Conservation (phyloP, 176 grass and related monocot species). For the barley (Hordeum vulgare) region DNA sequence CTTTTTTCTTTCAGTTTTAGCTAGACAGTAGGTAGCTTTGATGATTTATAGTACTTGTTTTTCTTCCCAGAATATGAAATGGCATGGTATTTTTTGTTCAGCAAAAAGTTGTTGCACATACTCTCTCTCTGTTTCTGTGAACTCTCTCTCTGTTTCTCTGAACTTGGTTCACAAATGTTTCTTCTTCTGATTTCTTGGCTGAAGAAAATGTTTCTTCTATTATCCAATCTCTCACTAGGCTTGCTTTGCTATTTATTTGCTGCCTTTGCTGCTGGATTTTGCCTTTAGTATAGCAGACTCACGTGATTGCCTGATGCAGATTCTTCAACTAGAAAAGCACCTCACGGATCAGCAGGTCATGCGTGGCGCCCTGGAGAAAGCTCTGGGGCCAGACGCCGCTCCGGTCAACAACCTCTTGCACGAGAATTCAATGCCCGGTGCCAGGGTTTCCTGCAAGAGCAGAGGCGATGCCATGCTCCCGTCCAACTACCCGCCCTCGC, state of each 20-base stretch:
- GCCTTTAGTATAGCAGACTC: background rate
- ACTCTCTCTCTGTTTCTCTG: background rate
- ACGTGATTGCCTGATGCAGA: slow-evolving; percentile 42
- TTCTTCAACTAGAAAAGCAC: slow-evolving; percentile 72
- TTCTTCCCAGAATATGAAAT: background rate
- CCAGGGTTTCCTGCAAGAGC: too few species aligned
- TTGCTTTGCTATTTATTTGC: background rate
- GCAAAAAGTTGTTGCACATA: background rate
- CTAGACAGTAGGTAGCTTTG: background rate
- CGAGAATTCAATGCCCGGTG: slow-evolving; percentile 76
- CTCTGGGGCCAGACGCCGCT: slow-evolving; percentile 54
- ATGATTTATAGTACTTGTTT: background rate
- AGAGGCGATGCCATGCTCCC: too few species aligned
- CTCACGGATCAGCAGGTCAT: slow-evolving; percentile 71
- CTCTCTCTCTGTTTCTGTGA: too few species aligned
- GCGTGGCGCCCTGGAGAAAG: slow-evolving; percentile 68
- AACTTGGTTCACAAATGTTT: background rate
- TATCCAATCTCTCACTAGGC: background rate
- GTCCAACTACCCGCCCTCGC: too few species aligned
- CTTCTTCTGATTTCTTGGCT: too few species aligned
- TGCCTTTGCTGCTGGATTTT: background rate
- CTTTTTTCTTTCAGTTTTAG: background rate
- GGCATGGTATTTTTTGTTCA: background rate
- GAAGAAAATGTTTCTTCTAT: background rate
- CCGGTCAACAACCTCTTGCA: slow-evolving; percentile 46